Percentiles rank a stretch among this genome's conserved stretches.
Evolutionary conservation across 495 filamentous ascomycete species (phyloP).

Genomic region (Neurospora africana): DNA sequence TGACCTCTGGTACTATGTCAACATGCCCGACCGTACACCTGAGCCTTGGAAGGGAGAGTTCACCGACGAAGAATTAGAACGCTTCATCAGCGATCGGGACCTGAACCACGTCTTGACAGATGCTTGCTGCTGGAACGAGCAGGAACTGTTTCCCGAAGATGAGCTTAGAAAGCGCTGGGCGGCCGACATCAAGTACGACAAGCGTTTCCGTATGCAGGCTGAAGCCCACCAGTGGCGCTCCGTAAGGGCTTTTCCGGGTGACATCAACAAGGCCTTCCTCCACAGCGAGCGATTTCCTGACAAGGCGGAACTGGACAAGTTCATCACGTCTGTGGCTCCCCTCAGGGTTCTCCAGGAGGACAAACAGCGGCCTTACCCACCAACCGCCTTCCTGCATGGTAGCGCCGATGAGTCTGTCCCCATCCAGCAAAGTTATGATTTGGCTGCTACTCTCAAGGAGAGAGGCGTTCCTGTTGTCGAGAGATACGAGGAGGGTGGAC

Average conservation of each 20-base stretch:
- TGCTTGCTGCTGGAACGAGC: conserved; percentile 15
- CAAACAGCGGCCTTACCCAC: conserved; percentile 11
- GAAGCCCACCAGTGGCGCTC: conserved; percentile 17
- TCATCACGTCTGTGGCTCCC: conserved; percentile 12
- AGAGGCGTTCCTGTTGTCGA: conserved; percentile 15
- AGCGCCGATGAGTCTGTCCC: conserved; percentile 13
- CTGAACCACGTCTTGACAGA: conserved; percentile 12
- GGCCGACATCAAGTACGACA: conserved; percentile 11
- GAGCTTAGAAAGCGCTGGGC: conserved; percentile 13
- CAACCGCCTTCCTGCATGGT: conserved; percentile 20
- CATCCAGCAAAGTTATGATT: conserved; percentile 12
- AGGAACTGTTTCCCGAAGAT: conserved; percentile 5
- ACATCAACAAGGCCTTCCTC: conserved; percentile 9
- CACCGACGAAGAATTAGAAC: conserved; percentile 8
- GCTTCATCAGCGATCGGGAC: conserved; percentile 12
- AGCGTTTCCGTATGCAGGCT: conserved; percentile 14
- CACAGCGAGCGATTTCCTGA: conserved; percentile 16
- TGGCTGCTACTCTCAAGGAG: conserved; percentile 10
- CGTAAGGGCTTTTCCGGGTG: not conserved
- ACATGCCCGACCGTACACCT: not conserved
- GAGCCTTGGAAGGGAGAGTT: conserved; percentile 14
- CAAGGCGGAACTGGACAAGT: conserved; percentile 8
- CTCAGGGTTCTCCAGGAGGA: conserved; percentile 6
- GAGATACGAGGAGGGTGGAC: conserved; percentile 13
- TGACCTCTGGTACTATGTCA: conserved; percentile 10